Evolutionary conservation across 1,284 basidiomycete species (phyloP), one percentile per base, ranked within the genome.

Genomic region (Boletus semigastroideus): DNA sequence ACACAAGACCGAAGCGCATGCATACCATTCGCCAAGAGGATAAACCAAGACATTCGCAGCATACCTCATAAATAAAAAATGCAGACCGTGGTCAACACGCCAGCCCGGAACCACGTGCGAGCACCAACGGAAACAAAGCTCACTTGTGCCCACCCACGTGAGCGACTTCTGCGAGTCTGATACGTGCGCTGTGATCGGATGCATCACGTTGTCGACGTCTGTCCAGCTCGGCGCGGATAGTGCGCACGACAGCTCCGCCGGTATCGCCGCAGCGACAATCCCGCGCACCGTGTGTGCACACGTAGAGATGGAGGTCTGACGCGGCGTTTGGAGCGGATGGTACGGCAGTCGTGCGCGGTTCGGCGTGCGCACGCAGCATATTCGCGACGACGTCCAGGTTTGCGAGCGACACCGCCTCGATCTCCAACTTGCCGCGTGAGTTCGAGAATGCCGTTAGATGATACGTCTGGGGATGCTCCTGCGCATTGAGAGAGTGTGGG

Each of bases 61-160:
- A 64, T 83, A 86, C 63, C 89, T 92, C 14, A 16, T 37, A 12
- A n/a, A 25, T n/a, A n/a, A 31, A 16, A 4, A 31, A 34, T 14
- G 14, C 16, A 2, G 38, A n/a, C 9, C 4, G 10, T 37, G 0
- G 44, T 63, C 46, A 63, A 37, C 40, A 45, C 48, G 13, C 12
- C 10, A 16, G 6, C 17, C 10, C 16, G 36, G 16, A n/a, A 12
- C 17, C 3, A n/a, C 6, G 14, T 31, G 12, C 30, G 14, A 31
- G 14, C 11, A 31, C 5, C 31, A 33, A 31, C 31, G 14, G 31
- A 10, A 33, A 14, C 13, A 16, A 6, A 75, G n/a, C 85, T 64
- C 66, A 92, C 89, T 89, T 80, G 72, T 94, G 92, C 22, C 90
- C 90, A 2, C 92, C 92, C 40, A 94, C 85, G 71, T 94, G 92